Percentiles rank a stretch among this genome's conserved stretches.
phyloP scores from a whole-genome alignment of 1,139 yeast genomes.

The Candida glucosophila region DNA sequence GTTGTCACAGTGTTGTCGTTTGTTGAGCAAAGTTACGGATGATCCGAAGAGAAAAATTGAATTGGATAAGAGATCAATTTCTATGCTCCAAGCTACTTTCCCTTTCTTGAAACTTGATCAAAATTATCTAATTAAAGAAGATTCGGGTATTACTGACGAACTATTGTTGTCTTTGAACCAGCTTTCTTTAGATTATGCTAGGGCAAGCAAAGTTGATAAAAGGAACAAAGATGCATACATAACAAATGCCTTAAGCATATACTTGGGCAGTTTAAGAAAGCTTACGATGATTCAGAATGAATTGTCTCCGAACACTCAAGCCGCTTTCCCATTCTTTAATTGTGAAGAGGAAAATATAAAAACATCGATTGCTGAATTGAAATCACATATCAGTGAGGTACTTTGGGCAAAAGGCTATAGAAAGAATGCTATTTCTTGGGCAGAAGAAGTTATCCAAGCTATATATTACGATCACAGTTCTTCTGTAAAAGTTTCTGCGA shows the following conservation, averaged over 20 bases:
- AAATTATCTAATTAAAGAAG: constrained; percentile 16
- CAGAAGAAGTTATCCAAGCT: constrained; percentile 43
- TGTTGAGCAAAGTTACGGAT: constrained; percentile 22
- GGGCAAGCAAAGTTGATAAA: constrained; percentile 8
- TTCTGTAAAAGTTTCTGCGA: constrained; percentile 20
- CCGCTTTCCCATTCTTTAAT: constrained; percentile 29
- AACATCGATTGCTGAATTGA: constrained; percentile 27
- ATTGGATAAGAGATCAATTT: constrained; percentile 33
- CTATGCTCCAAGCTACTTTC: constrained; percentile 26
- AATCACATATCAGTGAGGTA: constrained; percentile 57
- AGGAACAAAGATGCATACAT: constrained; percentile 11
- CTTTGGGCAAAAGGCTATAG: constrained; percentile 51
- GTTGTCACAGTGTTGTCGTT: constrained; percentile 33
- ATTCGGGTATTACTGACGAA: constrained; percentile 31
- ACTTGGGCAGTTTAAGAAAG: constrained; percentile 26
- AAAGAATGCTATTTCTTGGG: constrained; percentile 54
- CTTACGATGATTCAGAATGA: constrained; percentile 15
- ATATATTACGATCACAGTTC: constrained; percentile 24
- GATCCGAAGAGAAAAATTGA: constrained; percentile 19
- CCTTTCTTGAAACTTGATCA: constrained; percentile 18
- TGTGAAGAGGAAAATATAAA: constrained; percentile 23
- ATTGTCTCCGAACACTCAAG: constrained; percentile 19
- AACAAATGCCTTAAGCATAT: constrained; percentile 24
- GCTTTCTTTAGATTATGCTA: constrained; percentile 26
- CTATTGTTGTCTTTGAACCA: constrained; percentile 24